Conservation (phyloP, 352 stramenopile genomes). For the Paralagenidium karlingii region DNA sequence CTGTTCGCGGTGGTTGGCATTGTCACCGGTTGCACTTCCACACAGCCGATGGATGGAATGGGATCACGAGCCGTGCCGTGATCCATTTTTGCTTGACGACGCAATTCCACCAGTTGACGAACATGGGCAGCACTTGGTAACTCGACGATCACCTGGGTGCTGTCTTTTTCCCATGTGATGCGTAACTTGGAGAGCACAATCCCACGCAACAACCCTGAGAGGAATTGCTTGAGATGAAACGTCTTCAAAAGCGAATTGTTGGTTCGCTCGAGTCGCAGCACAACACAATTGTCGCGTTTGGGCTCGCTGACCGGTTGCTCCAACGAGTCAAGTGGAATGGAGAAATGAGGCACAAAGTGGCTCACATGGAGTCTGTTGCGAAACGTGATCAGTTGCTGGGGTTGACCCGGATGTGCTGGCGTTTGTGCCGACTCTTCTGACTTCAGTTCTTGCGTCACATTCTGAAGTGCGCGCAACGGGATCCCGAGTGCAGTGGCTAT, state of each 20-base stretch:
- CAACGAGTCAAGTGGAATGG: slow-evolving; percentile 29
- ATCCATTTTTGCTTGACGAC: slow-evolving; percentile 13
- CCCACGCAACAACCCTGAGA: slow-evolving; percentile 27
- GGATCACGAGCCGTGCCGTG: slow-evolving; percentile 26
- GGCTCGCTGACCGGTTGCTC: slow-evolving; percentile 23
- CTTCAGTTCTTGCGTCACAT: slow-evolving; percentile 9
- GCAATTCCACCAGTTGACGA: slow-evolving; percentile 23
- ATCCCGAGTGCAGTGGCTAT: slow-evolving; percentile 43
- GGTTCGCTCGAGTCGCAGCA: slow-evolving; percentile 26
- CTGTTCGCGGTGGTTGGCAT: too few relatives aligned
- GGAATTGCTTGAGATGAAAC: slow-evolving; percentile 68
- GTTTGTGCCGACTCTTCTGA: neutral
- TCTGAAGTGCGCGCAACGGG: slow-evolving; percentile 31
- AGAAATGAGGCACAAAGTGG: slow-evolving; percentile 39
- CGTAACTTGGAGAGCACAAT: slow-evolving; percentile 26
- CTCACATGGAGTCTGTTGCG: slow-evolving; percentile 39
- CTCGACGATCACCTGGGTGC: slow-evolving; percentile 31
- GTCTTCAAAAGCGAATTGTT: slow-evolving; percentile 27
- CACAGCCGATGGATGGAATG: slow-evolving; percentile 48
- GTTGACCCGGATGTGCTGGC: neutral
- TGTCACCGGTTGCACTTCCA: slow-evolving; percentile 44
- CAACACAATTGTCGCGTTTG: slow-evolving; percentile 30
- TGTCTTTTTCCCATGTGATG: slow-evolving; percentile 24
- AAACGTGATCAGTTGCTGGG: slow-evolving; percentile 17
- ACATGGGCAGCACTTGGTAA: slow-evolving; percentile 21